Base-by-base conservation (phyloP, 768 basidiomycete species). In the Tylopilus plumbeoviolaceoides region DNA sequence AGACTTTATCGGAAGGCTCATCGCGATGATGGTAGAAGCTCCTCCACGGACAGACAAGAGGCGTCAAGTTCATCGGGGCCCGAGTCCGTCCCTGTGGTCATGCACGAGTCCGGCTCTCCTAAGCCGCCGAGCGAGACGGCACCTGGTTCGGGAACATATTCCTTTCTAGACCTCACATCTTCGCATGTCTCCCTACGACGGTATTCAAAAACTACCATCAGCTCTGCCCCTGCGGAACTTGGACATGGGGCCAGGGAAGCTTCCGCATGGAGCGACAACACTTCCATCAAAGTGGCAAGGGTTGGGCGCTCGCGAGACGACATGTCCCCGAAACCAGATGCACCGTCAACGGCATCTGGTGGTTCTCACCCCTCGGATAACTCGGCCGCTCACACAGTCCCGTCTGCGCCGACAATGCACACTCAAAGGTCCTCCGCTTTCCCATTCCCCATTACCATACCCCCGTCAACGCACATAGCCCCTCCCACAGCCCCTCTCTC, bases 391-490 rank as follows among this genome's bases (percentile, higher is more conserved):
- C 53, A 48, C 27, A 57, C 58, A 7, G 44, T n/a, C 12, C 63
- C 60, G 12, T 59, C 67, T 42, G 53, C 36, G 20, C 58, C 44
- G n/a, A 61, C 66, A 25, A 51, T 55, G 12, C 55, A 59, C 20
- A 67, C 67, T n/a, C 59, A 62, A 41, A 45, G 55, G 25, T 63
- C 67, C n/a, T 59, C 60, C 11, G 36, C 61, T 14, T 79, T 79
- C 57, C 77, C 76, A 7, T 77, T 78, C 51, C 74, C 77, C 25
- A 63, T 79, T 31, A 70, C 76, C 8, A 72, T 81, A 8, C 73
- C 78, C 4, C 59, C 76, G 10, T 77, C 78, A 1, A 63, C 73
- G 5, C 64, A 77, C 49, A 53, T 66, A 48, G 56, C 45, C 25
- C 61, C 62, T 38, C 59, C 62, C 50, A 54, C 64, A 46, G 50